phyloP scores from a whole-genome alignment of 2,329 filamentous ascomycete genomes.

The Aspergillus sp. region DNA sequence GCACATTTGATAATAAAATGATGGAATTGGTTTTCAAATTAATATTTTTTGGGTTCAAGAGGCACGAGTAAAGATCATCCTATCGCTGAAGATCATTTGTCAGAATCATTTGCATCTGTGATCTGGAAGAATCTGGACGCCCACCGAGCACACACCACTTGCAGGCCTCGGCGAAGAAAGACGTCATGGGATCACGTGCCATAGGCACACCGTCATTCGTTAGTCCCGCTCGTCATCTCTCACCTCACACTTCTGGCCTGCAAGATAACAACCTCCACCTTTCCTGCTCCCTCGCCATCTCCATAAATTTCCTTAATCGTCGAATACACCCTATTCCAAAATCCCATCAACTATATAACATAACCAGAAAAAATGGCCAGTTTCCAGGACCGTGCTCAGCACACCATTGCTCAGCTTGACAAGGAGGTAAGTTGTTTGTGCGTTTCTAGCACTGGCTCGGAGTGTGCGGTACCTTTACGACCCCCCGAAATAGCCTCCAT shows the following conservation, averaged over 20 bases:
- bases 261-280: neutral
- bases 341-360: neutral
- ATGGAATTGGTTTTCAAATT: neutral
- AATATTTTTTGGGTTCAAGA: neutral
- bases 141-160: neutral
- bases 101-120: neutral
- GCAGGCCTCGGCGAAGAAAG: neutral
- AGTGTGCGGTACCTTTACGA: slow-evolving; percentile 16
- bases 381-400: slow-evolving; percentile 63
- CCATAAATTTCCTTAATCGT: neutral
- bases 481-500: neutral
- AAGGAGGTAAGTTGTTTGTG: slow-evolving; percentile 57
- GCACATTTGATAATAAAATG: neutral
- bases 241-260: neutral
- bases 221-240: neutral
- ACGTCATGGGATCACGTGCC: slow-evolving; percentile 6
- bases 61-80: neutral
- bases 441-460: slow-evolving; percentile 24
- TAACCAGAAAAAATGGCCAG: slow-evolving; percentile 36
- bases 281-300: neutral
- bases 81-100: neutral
- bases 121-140: neutral
- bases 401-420: slow-evolving; percentile 66
- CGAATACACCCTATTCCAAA: neutral
- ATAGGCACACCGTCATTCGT: neutral